Conservation (phyloP, 2,329 filamentous ascomycete species). For the Davidsoniella neocaledoniae region DNA sequence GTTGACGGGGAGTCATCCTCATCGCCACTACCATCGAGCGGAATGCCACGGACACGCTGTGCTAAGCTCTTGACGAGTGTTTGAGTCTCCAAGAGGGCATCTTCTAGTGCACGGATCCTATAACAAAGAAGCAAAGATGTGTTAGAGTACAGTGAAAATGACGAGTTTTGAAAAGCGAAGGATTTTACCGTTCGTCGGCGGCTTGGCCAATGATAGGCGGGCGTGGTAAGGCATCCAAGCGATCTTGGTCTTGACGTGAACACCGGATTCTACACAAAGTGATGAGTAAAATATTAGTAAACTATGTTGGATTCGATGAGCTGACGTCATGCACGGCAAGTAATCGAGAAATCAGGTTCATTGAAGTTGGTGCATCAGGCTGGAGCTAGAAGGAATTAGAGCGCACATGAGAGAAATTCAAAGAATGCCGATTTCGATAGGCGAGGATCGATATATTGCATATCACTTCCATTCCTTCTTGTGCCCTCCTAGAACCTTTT, state of each 20-base stretch:
- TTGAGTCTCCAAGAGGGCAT: conserved; percentile 7
- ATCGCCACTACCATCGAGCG: conserved; percentile 2
- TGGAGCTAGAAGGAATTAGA: neutral
- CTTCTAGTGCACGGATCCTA: conserved; percentile 9
- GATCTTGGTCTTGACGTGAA: conserved; percentile 11
- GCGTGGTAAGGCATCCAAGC: conserved; percentile 8
- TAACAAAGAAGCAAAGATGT: neutral
- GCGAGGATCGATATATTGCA: too few species aligned
- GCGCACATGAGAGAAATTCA: too few species aligned
- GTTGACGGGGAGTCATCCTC: neutral
- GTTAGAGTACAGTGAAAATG: neutral
- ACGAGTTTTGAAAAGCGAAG: neutral
- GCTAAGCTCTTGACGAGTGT: conserved; percentile 5
- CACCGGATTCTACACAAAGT: conserved; percentile 7
- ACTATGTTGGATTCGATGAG: neutral
- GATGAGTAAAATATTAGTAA: neutral
- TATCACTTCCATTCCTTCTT: too few species aligned
- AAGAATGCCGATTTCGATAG: neutral
- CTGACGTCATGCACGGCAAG: neutral
- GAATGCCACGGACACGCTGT: conserved; percentile 3
- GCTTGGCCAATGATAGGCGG: neutral
- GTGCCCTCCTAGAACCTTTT: too few species aligned
- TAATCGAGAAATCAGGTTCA: neutral
- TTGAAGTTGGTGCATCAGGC: too few species aligned
- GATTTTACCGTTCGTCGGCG: conserved; percentile 6